A percentile compares a stretch with the other conserved stretches of the same genome.
Evolutionary conservation across 2,329 filamentous ascomycete species (phyloP).

Genomic region (Claviceps sp.): DNA sequence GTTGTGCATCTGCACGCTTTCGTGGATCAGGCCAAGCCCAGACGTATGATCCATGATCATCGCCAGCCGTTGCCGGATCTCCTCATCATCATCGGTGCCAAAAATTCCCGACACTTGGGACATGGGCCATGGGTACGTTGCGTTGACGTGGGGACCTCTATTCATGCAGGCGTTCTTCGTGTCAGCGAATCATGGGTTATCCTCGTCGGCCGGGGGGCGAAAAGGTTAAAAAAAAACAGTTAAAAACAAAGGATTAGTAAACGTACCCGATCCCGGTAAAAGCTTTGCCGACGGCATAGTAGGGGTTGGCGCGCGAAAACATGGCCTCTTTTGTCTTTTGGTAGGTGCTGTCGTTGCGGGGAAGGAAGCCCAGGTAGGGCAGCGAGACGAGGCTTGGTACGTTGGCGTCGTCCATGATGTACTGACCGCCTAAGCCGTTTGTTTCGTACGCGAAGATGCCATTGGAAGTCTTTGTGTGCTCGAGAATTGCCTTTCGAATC

Average conservation of each 20-base stretch:
- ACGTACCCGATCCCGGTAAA: constrained; percentile 16
- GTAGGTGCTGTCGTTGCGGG: constrained; percentile 50
- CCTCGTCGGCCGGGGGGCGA: too few relatives aligned
- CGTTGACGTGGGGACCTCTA: constrained; percentile 51
- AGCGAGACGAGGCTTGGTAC: constrained; percentile 53
- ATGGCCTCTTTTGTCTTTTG: constrained; percentile 70
- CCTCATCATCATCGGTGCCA: constrained; percentile 26
- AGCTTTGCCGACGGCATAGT: constrained; percentile 33
- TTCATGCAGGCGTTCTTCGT: constrained; percentile 1
- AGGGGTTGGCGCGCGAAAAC: constrained; percentile 63
- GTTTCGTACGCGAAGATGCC: constrained; percentile 68
- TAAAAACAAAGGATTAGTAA: too few relatives aligned
- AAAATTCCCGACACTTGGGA: constrained; percentile 38
- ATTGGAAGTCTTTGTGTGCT: constrained; percentile 32
- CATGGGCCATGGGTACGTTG: constrained; percentile 43
- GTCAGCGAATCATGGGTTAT: too few relatives aligned
- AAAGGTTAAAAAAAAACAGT: too few relatives aligned
- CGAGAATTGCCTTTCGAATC: constrained; percentile 50
- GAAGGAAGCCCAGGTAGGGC: constrained; percentile 49
- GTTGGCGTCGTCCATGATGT: constrained; percentile 61
- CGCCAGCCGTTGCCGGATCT: constrained; percentile 20
- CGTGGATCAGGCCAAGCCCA: constrained; percentile 33
- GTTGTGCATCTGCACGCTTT: constrained; percentile 31
- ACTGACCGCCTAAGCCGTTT: constrained; percentile 55
- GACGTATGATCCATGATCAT: constrained; percentile 28